Evolutionary conservation across 257 asterid species (phyloP).

Genomic region (Leptodermis oblonga): DNA sequence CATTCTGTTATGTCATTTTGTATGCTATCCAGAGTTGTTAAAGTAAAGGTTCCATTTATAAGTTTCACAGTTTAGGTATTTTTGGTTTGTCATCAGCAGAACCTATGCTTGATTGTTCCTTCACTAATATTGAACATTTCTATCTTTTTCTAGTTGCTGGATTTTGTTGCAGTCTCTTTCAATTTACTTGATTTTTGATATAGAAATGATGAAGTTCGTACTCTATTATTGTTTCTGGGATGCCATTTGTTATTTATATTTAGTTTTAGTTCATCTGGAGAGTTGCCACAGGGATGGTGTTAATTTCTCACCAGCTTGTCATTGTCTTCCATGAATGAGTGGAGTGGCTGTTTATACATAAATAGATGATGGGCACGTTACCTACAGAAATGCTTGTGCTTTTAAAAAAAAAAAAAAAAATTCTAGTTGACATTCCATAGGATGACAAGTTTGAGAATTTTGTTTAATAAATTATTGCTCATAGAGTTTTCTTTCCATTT

Average conservation of each 20-base stretch:
- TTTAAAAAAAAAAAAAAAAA: background rate
- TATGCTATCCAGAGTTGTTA: background rate
- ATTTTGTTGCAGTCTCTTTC: slow-evolving; percentile 6
- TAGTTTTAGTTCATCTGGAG: background rate
- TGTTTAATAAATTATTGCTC: slow-evolving; percentile 13
- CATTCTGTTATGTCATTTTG: background rate
- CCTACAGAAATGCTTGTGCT: background rate
- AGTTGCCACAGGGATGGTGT: background rate
- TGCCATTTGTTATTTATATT: background rate
- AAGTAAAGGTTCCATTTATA: background rate
- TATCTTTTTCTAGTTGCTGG: background rate
- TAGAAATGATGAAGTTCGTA: background rate
- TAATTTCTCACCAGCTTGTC: background rate
- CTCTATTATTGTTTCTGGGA: background rate
- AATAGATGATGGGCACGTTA: background rate
- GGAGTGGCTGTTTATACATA: background rate
- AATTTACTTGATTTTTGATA: background rate
- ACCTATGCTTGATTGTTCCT: background rate
- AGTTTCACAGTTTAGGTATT: background rate
- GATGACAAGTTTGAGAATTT: slow-evolving; percentile 9
- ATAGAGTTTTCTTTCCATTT: slow-evolving; percentile 14
- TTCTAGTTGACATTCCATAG: background rate
- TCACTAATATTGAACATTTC: background rate
- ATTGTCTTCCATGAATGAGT: background rate
- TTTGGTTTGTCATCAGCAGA: background rate